Base-by-base conservation (phyloP, 1,139 yeast genomes). In the Kodamaea anthophila region DNA sequence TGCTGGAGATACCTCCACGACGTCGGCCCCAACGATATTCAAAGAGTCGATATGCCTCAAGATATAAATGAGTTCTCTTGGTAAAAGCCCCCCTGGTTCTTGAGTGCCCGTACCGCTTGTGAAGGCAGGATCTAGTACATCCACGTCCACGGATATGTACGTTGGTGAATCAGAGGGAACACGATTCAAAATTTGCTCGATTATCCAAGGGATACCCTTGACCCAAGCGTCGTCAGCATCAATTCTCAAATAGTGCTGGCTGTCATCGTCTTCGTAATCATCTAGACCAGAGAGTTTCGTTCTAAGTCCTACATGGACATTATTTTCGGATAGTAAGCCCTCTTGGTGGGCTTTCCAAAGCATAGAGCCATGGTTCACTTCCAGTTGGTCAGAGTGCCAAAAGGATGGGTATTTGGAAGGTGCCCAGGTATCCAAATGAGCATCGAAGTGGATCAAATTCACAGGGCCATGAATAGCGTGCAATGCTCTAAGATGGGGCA, bases 41-140 rank as follows among this genome's bases (percentile, higher is more conserved):
- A 81, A 60, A 8, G 55, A 55, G 13, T 77, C 82, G 24, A 82
- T 53, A 7, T 64, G 63, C 41, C 88, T 65, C 37, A 82, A 56
- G 16, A 82, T 63, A 36, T 75, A 65, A 33, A 81, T 66, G 35
- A 82, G 64, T 49, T 82, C 93, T 36, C 93, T 65, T n/a, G 88
- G 80, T 30, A 80, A 59, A 70, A 85, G 72, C 32, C 93, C 93
- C 33, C 93, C 93, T 4, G 81, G 78, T 53, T 82, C 93, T 38
- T 79, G 84, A 4, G 93, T 82, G 7, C 93, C 93, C 1, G 93
- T 82, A 2, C 91, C 93, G 33, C 86, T 81, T 3, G 87, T 85
- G 43, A 77, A 70, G 3, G 81, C 85, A 2, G 91, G 91, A 49
- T 82, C 93, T 40, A 82, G 60, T n/a, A 79, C 85, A 51, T 82